These are phyloP conservation scores for Trichoderma afroharzianum DNA, from an alignment of 2,329 filamentous ascomycete species.

Conservation along the genomic window DNA sequence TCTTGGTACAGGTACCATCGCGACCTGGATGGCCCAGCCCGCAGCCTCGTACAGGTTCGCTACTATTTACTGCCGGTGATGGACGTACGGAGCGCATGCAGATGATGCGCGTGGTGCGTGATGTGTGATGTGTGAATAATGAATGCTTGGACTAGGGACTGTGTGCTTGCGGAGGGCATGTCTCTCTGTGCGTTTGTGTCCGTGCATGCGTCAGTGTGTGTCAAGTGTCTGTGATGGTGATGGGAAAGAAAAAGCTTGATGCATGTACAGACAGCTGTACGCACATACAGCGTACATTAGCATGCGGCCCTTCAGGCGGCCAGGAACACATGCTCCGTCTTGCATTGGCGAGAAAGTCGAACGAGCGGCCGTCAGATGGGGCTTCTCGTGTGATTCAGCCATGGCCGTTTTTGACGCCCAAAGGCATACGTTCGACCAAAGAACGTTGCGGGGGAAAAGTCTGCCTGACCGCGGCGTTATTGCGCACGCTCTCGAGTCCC, in stretches of 20 bases:
- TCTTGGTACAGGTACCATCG: not conserved
- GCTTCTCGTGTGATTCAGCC: constrained; percentile 4
- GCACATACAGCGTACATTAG: not conserved
- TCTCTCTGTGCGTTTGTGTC: not conserved
- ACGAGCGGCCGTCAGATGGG: constrained; percentile 18
- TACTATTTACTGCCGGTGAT: not conserved
- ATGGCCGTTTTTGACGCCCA: not conserved
- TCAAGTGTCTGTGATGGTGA: not conserved
- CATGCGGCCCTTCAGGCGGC: constrained; percentile 20
- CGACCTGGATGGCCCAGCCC: not conserved
- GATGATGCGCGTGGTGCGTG: not conserved
- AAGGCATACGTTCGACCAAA: too few relatives aligned
- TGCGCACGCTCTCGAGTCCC: not conserved
- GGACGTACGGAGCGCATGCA: constrained; percentile 19
- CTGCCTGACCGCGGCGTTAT: not conserved
- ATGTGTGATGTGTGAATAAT: not conserved
- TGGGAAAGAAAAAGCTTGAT: not conserved
- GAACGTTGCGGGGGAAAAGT: not conserved
- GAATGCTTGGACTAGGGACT: not conserved
- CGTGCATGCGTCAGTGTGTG: not conserved
- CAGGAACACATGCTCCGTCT: constrained; percentile 20
- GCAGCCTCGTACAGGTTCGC: constrained; percentile 19
- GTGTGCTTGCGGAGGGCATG: not conserved
- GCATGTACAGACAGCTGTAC: constrained; percentile 6
- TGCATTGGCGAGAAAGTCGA: constrained; percentile 11